phyloP scores from a whole-genome alignment of 139 green algal species.

The Haematococcus lacustris region DNA sequence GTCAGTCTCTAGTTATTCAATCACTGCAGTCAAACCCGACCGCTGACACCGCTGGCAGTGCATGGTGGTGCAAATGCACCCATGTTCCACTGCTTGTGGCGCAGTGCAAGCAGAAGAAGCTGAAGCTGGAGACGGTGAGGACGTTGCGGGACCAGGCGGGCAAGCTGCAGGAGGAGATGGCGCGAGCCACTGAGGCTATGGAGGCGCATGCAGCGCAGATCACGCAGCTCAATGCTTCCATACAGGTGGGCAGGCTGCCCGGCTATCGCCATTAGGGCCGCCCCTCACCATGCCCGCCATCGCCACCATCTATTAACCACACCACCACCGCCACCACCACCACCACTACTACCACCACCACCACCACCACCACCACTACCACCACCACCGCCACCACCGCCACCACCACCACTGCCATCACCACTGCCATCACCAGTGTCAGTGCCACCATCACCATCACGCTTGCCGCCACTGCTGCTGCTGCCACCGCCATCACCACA shows the following conservation, averaged over 20 bases:
- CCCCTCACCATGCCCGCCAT: too few relatives aligned
- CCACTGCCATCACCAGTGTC: too few relatives aligned
- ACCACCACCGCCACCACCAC: too few relatives aligned
- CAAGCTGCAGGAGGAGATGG: conserved; percentile 9
- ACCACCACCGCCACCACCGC: too few relatives aligned
- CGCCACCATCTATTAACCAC: too few relatives aligned
- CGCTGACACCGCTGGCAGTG: background rate
- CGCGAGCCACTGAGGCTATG: background rate
- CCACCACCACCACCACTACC: too few relatives aligned
- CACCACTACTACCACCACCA: too few relatives aligned
- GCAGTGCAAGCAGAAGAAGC: conserved; percentile 46
- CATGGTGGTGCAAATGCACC: background rate
- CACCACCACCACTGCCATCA: too few relatives aligned
- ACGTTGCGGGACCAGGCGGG: conserved; percentile 26
- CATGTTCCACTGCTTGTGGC: conserved; percentile 34
- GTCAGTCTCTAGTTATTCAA: conserved; percentile 21
- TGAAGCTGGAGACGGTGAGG: conserved; percentile 66
- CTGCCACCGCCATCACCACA: too few relatives aligned
- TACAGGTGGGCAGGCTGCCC: background rate
- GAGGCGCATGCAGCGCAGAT: background rate
- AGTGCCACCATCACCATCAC: too few relatives aligned
- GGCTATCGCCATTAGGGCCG: background rate
- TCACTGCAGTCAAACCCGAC: conserved; percentile 54
- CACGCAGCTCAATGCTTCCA: background rate
- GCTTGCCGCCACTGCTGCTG: too few relatives aligned